Conservation (phyloP, 768 basidiomycete genomes). For the Leccinum aurantiacum region DNA sequence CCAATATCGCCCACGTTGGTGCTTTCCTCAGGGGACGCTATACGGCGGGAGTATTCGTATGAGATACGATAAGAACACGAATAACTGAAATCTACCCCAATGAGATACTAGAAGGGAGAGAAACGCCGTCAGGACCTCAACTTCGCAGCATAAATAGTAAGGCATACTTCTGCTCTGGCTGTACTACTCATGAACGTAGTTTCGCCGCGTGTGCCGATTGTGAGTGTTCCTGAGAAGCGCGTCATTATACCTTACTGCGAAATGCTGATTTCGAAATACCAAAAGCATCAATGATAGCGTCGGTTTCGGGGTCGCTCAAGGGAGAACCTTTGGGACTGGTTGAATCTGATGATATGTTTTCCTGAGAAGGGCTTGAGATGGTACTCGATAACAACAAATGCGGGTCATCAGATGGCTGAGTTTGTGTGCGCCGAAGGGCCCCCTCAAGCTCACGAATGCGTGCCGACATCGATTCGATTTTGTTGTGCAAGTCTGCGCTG, state of each 20-base stretch:
- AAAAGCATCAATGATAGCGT: conserved; percentile 48
- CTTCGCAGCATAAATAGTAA: neutral
- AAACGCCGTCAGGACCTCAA: conserved; percentile 1
- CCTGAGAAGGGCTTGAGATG: conserved; percentile 30
- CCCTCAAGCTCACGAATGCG: conserved; percentile 65
- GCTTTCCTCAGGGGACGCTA: conserved; percentile 28
- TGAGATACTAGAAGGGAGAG: conserved; percentile 45
- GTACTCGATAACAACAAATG: conserved; percentile 46
- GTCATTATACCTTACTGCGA: neutral
- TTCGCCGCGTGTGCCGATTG: conserved; percentile 54
- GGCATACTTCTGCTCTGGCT: conserved; percentile 63
- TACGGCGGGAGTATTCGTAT: neutral
- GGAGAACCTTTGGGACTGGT: conserved; percentile 4
- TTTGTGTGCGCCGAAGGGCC: conserved; percentile 51
- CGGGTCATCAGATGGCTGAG: conserved; percentile 45
- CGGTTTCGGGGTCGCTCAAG: conserved; percentile 36
- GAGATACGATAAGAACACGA: neutral
- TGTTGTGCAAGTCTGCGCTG: conserved; percentile 69
- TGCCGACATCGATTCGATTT: conserved; percentile 52
- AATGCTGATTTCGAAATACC: conserved; percentile 32
- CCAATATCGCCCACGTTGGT: conserved; percentile 15
- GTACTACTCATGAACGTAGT: conserved; percentile 62
- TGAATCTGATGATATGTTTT: conserved; percentile 23
- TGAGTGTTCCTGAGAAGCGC: conserved; percentile 50
- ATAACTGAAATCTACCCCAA: conserved; percentile 41